Evolutionary conservation across 2,329 filamentous ascomycete species (phyloP), one percentile per base, ranked within the genome.

Genomic region (Penicillium oxalicum): DNA sequence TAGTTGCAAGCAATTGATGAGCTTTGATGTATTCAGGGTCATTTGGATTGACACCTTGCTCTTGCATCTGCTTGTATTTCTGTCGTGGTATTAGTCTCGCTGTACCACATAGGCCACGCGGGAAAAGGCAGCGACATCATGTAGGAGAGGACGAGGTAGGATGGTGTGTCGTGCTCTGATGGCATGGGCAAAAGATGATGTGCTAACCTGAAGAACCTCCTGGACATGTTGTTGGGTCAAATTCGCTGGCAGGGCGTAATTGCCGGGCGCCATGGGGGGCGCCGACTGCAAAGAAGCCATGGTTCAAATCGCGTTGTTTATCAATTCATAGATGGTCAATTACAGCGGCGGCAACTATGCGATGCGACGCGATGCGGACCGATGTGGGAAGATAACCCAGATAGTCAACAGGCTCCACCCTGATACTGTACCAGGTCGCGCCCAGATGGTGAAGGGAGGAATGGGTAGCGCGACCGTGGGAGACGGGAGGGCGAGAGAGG

Each of bases 1-100:
- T 80, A 58, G 78, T 82, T 34, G 80, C 69, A 53, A 96, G 78
- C 52, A 94, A 83, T 53, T 86, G 82, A 46, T 88, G 84, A 29
- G 84, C 81, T 71, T 93, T 94, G 62, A 91, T 79, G 62, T 86
- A 91, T 67, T 97, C 91, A 40, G 91, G 91, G 62, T 97, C 90
- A 48, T 79, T 86, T 48, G 83, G 79, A 36, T 88, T 82, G 25
- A 94, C 85, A 58, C 91, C 91, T 61, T 85, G 79, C 48, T 87
- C 81, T 71, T 91, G 93, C 87, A 97, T 90, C 68, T 88, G 82
- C 64, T 87, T 86, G 57, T 87, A 93, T 79, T 88, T 90, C 91
- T 96, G 62, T 43, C 34, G 47, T 33, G 42, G 40, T 51, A 69
- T 77, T 63, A 79, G 73, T 40, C 2, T 18, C 11, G 48, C 41